Evolutionary conservation across 306 rosid genomes (phyloP).

Genomic region (Senna tora): DNA sequence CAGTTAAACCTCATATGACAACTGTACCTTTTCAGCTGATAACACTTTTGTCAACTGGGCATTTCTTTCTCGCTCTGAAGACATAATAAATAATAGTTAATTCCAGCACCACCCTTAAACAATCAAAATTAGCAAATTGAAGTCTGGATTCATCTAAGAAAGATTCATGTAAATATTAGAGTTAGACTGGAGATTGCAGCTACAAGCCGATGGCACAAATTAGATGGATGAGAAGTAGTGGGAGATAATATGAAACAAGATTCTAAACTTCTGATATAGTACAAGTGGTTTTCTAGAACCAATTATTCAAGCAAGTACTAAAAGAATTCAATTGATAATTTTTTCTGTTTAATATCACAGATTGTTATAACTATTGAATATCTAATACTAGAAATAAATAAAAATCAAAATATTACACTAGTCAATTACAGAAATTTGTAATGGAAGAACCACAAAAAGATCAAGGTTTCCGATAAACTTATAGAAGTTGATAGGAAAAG

Average conservation of each 20-base stretch:
- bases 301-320: neutral
- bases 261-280: neutral
- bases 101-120: constrained; percentile 29
- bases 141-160: neutral
- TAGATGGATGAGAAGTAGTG: neutral
- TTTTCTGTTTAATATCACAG: neutral
- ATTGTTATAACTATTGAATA: neutral
- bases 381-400: constrained; percentile 16
- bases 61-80: constrained; percentile 58
- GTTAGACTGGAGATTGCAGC: neutral
- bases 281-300: neutral
- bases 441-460: constrained; percentile 32
- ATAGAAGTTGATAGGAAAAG: neutral
- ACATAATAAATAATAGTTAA: constrained; percentile 45
- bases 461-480: neutral
- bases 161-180: neutral
- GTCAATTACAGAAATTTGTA: constrained; percentile 9
- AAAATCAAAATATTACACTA: neutral
- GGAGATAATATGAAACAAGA: neutral
- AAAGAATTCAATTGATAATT: neutral
- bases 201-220: neutral
- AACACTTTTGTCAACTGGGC: constrained; percentile 47
- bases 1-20: constrained; percentile 18
- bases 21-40: constrained; percentile 66
- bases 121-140: neutral